Evolutionary conservation across 2,329 filamentous ascomycete species (phyloP).

Genomic region (Botrytis fragariae): DNA sequence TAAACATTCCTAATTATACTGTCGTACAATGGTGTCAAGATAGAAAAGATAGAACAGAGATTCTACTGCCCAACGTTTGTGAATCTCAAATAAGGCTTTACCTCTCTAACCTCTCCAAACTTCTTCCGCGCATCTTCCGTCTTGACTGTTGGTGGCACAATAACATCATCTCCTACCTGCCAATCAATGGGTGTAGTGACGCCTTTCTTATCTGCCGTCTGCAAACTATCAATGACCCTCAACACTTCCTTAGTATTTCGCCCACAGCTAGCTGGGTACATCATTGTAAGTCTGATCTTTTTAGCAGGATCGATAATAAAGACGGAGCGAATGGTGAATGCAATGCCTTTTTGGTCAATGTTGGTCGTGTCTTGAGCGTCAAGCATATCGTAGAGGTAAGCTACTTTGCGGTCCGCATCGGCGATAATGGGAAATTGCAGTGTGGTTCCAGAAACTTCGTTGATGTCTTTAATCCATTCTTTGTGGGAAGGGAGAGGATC

Average conservation of each 20-base stretch:
- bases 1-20: background rate
- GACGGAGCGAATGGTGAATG: constrained; percentile 88
- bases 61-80: constrained; percentile 6
- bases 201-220: constrained; percentile 72
- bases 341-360: constrained; percentile 73
- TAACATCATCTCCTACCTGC: constrained; percentile 82
- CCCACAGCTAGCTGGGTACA: constrained; percentile 85
- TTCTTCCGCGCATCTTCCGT: constrained; percentile 81
- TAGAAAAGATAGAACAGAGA: background rate
- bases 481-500: constrained; percentile 79
- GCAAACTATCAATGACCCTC: constrained; percentile 59
- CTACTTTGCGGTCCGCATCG: constrained; percentile 72
- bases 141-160: constrained; percentile 76
- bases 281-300: constrained; percentile 84
- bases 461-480: constrained; percentile 83
- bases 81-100: constrained; percentile 20
- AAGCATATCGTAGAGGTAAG: constrained; percentile 45
- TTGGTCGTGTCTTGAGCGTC: constrained; percentile 76
- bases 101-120: constrained; percentile 65
- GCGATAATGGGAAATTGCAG: constrained; percentile 75
- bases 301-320: constrained; percentile 90
- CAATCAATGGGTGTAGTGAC: constrained; percentile 86
- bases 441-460: constrained; percentile 66
- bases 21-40: background rate
- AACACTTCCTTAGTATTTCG: constrained; percentile 75